Evolutionary conservation across 2,329 filamentous ascomycete species (phyloP).

Genomic region (Colletotrichum scovillei): DNA sequence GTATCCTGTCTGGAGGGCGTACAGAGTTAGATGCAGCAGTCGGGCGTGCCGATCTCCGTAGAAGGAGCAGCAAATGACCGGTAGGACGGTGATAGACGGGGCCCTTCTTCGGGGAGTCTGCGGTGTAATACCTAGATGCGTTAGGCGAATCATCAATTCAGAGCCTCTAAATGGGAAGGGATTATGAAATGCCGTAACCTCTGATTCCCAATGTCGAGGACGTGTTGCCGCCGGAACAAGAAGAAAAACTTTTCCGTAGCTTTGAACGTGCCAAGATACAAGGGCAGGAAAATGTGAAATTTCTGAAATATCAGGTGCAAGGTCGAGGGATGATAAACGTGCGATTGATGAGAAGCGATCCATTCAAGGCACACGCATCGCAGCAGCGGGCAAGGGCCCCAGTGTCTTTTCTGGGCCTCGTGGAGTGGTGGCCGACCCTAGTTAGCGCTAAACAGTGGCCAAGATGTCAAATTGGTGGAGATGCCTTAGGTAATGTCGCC

Average conservation of each 20-base stretch:
- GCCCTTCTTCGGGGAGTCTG: conserved; percentile 22
- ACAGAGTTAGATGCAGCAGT: neutral
- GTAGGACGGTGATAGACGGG: neutral
- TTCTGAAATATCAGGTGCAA: neutral
- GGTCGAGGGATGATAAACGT: neutral
- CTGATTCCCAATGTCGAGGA: neutral
- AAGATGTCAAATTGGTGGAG: neutral
- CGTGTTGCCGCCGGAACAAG: neutral
- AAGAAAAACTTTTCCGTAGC: neutral
- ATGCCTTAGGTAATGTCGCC: conserved; percentile 10
- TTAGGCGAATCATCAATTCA: neutral
- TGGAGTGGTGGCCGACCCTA: neutral
- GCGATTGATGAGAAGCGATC: conserved; percentile 13
- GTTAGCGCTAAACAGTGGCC: neutral
- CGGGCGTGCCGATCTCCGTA: neutral
- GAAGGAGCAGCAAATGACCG: neutral
- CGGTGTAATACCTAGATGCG: conserved; percentile 6
- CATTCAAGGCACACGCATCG: conserved; percentile 12
- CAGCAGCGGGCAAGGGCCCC: neutral
- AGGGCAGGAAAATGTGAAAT: neutral
- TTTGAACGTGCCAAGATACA: neutral
- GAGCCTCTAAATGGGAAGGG: neutral
- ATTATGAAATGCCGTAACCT: neutral
- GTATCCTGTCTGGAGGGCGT: neutral
- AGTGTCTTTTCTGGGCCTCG: conserved; percentile 1